Evolutionary conservation across 331 rosid species (phyloP), one percentile per base, ranked within the genome.

Genomic region (Acacia pycnantha): DNA sequence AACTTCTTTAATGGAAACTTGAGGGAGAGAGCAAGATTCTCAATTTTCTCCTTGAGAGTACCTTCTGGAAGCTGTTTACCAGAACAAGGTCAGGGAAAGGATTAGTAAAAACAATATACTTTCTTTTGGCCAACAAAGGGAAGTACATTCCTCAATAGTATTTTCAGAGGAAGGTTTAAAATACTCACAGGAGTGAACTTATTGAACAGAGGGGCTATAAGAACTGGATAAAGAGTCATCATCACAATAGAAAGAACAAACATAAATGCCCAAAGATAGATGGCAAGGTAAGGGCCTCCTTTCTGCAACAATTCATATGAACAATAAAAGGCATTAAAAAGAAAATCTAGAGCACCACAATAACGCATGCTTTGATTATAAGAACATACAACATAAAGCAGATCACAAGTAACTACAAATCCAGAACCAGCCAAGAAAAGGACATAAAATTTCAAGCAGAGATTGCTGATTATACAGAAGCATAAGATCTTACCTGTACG

Each of bases 211-310:
- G 99, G 99, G 59, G 99, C 99, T 81, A 95, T 93, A 26, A 95
- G 90, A 84, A 95, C 78, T 46, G 99, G 99, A 86, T 90, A 95
- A 69, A 95, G 16, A 15, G 99, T 92, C 98, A 95, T 94, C 97
- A 95, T 93, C 88, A 95, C 94, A 77, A 95, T 77, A 65, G 99
- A 92, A 83, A 95, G 92, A 75, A 85, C 91, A 78, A 95, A 93
- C 88, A 92, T 95, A 83, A 95, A 95, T 0, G 86, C 97, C 99
- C 99, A 95, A 47, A 95, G 99, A 89, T 95, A 95, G 86, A 95
- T 89, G 70, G 99, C 99, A 84, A 95, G 84, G 88, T 95, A 95
- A 77, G 94, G 98, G 80, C 99, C 97, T 85, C 99, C 99, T 88
- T 95, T 95, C 99, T 95, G 97, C 87, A 88, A 84, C 71, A 77